phyloP scores from a whole-genome alignment of 768 basidiomycete genomes.

The Leucocoprinus leucothites region DNA sequence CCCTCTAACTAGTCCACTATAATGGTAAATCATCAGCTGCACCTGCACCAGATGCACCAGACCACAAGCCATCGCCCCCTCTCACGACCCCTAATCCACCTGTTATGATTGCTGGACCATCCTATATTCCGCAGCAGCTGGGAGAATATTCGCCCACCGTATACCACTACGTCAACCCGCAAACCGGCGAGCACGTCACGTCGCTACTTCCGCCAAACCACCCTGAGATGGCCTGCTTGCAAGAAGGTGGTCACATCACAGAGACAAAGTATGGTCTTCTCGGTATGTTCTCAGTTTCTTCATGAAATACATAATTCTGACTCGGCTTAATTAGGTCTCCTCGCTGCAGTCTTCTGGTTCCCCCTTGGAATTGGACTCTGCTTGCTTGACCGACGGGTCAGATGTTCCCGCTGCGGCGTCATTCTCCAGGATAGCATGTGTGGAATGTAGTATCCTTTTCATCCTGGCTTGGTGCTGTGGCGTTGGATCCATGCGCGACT shows the following conservation, averaged over 20 bases:
- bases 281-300: constrained; percentile 40
- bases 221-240: constrained; percentile 85
- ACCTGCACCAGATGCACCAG: neutral
- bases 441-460: constrained; percentile 12
- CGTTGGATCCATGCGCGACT: neutral
- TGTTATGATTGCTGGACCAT: constrained; percentile 17
- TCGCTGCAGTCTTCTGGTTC: constrained; percentile 87
- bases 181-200: constrained; percentile 51
- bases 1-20: neutral
- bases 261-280: constrained; percentile 67
- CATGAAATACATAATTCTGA: constrained; percentile 8
- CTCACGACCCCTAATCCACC: neutral
- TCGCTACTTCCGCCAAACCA: constrained; percentile 73
- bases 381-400: constrained; percentile 67
- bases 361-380: constrained; percentile 79
- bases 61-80: neutral
- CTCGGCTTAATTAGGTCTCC: constrained; percentile 45
- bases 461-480: neutral
- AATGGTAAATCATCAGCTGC: neutral
- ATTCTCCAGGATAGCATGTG: constrained; percentile 44
- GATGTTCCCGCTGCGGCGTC: constrained; percentile 52
- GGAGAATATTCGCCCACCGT: constrained; percentile 45
- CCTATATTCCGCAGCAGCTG: constrained; percentile 26
- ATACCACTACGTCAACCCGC: constrained; percentile 67
- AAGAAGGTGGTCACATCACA: constrained; percentile 64